Percentiles rank a stretch among this genome's conserved stretches.
Conservation (phyloP, 495 filamentous ascomycete species). For the Penicillium coffeae region DNA sequence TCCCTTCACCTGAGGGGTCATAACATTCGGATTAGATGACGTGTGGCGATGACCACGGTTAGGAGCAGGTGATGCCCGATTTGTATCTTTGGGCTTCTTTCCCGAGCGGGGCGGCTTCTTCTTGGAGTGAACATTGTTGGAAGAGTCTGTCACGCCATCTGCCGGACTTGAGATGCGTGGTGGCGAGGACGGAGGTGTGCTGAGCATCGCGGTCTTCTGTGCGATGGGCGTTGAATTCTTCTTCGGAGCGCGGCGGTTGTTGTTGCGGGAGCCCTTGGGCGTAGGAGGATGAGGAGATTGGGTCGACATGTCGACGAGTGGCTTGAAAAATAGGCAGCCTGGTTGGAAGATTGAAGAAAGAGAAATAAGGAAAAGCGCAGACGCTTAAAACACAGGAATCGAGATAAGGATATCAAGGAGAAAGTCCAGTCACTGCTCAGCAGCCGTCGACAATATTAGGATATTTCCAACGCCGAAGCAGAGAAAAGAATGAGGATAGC, state of each 20-base stretch:
- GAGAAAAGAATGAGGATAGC: constrained; percentile 12
- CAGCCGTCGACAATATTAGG: constrained; percentile 20
- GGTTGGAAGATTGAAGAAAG: constrained; percentile 18
- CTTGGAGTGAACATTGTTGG: constrained; percentile 31
- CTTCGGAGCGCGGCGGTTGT: constrained; percentile 35
- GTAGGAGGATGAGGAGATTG: constrained; percentile 38
- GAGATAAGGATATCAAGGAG: constrained; percentile 11
- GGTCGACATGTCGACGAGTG: constrained; percentile 40
- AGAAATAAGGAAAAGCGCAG: constrained; percentile 16
- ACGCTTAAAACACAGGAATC: constrained; percentile 7
- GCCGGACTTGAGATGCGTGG: constrained; percentile 36
- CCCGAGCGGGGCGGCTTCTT: constrained; percentile 36
- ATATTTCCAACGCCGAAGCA: constrained; percentile 14
- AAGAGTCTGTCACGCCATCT: constrained; percentile 30
- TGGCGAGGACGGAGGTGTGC: constrained; percentile 44
- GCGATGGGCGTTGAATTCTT: constrained; percentile 31
- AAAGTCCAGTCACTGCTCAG: constrained; percentile 35
- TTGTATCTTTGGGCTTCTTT: constrained; percentile 36
- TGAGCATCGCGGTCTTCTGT: constrained; percentile 29
- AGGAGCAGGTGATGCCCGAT: constrained; percentile 22
- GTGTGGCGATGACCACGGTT: constrained; percentile 26
- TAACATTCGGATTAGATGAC: constrained; percentile 3
- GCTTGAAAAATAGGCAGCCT: constrained; percentile 50
- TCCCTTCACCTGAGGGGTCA: constrained; percentile 40
- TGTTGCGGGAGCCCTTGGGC: constrained; percentile 34